phyloP scores from a whole-genome alignment of 805 yeast species.

The Sugiyamaella floridensis region DNA sequence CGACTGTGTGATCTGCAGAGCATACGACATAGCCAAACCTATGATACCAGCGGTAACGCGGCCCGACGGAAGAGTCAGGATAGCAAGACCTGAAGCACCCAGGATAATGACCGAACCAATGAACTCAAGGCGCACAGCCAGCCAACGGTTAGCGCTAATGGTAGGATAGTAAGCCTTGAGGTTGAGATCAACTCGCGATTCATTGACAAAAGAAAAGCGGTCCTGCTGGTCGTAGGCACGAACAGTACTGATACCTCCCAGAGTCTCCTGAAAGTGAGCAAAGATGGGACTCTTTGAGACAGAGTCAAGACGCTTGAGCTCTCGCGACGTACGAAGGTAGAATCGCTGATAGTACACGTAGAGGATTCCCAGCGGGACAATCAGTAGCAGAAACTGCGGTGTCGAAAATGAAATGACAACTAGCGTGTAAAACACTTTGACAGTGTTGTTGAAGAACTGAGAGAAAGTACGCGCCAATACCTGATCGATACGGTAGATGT shows the following conservation, averaged over 20 bases:
- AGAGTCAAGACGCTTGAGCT: slow-evolving; percentile 68
- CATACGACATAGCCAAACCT: slow-evolving; percentile 90
- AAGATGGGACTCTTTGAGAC: slow-evolving; percentile 70
- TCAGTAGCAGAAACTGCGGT: slow-evolving; percentile 73
- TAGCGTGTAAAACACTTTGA: slow-evolving; percentile 54
- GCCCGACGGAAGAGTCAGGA: slow-evolving; percentile 62
- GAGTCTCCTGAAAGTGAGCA: slow-evolving; percentile 77
- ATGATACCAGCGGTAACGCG: slow-evolving; percentile 79
- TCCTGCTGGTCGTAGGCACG: slow-evolving; percentile 62
- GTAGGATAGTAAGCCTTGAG: slow-evolving; percentile 91
- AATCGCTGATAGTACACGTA: slow-evolving; percentile 66
- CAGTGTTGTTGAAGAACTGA: slow-evolving; percentile 34
- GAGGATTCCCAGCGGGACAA: slow-evolving; percentile 57
- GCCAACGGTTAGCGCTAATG: slow-evolving; percentile 92
- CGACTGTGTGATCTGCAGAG: slow-evolving; percentile 86
- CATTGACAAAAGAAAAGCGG: slow-evolving; percentile 55
- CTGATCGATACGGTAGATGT: slow-evolving; percentile 84
- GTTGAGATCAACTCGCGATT: slow-evolving; percentile 63
- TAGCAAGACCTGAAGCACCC: slow-evolving; percentile 77
- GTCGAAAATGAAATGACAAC: slow-evolving; percentile 78
- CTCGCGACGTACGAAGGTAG: slow-evolving; percentile 67
- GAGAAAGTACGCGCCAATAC: slow-evolving; percentile 40
- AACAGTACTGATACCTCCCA: slow-evolving; percentile 71
- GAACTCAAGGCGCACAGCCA: slow-evolving; percentile 88
- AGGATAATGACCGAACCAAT: slow-evolving; percentile 85